Evolutionary conservation across 495 filamentous ascomycete species (phyloP), one percentile per base, ranked within the genome.

Genomic region (Bryoglossum gracile): DNA sequence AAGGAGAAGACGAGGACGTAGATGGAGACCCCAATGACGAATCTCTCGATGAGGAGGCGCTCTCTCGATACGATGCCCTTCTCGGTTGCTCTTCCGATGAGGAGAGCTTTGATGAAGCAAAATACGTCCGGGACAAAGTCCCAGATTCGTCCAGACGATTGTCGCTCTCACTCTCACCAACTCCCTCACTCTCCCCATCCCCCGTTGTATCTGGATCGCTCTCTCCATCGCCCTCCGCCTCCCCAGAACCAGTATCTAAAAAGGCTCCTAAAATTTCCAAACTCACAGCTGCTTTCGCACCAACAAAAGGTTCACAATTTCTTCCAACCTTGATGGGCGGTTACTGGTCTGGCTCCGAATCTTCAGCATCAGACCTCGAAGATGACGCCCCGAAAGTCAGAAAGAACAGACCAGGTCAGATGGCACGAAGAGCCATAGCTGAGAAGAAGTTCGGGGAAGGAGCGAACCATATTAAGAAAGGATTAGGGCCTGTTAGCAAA

Each of bases 401-500:
- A 35, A 95, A 91, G 65, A 97, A 98, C 65, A 75, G 92, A 22
- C 80, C 84, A 59, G 92, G 92, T 9, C 92, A 98, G 63, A 82
- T 83, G 46, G 91, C 87, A 6, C 80, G 92, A 10, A 84, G 87
- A 30, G 77, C 81, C 8, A 74, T 96, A 41, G 89, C 84, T 84
- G 91, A 96, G 71, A 91, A 94, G 71, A 96, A 95, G 62, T 96
- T 73, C 58, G 87, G 87, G 2, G 64, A 71, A 1, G 71, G 74
- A 26, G 89, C 89, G 11, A 88, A 88, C 32, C 89, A 95, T 61
- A 53, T 91, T 1, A 55, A 72, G 26, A 45, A 62, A 9, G 48
- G 52, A 4, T 18, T 46, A 16, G 52, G 43, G 3, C 30, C 38
- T 8, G 57, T 46, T 8, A 47, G 53, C 2, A 60, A 65, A 40